Evolutionary conservation across 805 yeast species (phyloP), one percentile per base, ranked within the genome.

Genomic region (Alloascoidea hylecoeti): DNA sequence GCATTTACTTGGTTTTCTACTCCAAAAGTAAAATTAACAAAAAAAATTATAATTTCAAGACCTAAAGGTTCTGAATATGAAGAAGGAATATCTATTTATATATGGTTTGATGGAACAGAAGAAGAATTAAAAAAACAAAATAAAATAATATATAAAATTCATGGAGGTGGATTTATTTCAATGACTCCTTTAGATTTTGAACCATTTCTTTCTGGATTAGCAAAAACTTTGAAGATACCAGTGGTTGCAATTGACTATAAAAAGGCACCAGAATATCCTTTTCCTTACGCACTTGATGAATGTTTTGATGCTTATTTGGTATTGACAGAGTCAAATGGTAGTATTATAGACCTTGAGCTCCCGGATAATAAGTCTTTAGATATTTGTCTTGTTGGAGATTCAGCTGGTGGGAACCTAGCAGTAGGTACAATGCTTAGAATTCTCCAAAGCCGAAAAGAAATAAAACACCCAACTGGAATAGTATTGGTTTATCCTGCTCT

Each of bases 121-220:
- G 42, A 40, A 17, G 38, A 41, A 35, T 42, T 50, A 18, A 44
- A 44, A 28, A 38, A 35, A 16, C 45, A 49, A 4, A 39, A 34
- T 14, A 46, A 44, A 30, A 37, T 51, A 27, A 18, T 51, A 28
- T 34, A 44, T 27, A 36, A 42, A 35, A 41, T 51, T 33, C 55
- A 51, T 16, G 55, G 55, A 17, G 55, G 55, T 15, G 55, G 56
- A 4, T 51, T 51, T 40, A 51, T 52, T 27, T 36, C 50, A 33
- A 45, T 43, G 50, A 38, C 41, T 13, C 55, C 55, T 30, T 30
- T 46, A 17, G 43, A 49, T 28, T 49, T 45, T 28, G 48, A 49
- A 23, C 52, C 49, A 17, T 38, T 47, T 13, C 38, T 52, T 5
- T 34, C 44, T 6, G 36, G 43, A 4, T 42, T 45, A 45, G 43